phyloP scores from a whole-genome alignment of 202 grass and related monocot species.

The Eragrostis tef region DNA sequence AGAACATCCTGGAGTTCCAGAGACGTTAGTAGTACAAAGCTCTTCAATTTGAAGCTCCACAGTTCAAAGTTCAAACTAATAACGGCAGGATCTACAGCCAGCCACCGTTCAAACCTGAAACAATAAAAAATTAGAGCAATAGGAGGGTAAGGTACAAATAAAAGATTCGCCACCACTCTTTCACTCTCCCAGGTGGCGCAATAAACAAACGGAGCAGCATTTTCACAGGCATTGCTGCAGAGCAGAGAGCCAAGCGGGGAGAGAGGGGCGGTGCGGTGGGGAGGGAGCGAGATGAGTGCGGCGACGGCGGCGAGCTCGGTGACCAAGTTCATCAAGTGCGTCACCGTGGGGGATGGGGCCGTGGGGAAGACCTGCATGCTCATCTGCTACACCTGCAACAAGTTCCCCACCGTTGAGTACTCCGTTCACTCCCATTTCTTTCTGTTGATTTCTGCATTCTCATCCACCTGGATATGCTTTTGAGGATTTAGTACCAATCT shows the following conservation, averaged over 20 bases:
- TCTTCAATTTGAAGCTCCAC: neutral
- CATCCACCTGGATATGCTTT: neutral
- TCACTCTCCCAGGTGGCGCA: slow-evolving; percentile 26
- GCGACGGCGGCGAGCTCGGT: slow-evolving; percentile 38
- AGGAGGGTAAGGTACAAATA: neutral
- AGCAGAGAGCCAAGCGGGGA: neutral
- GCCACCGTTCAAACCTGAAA: slow-evolving; percentile 13
- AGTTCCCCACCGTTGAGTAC: slow-evolving; percentile 54
- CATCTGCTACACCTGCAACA: slow-evolving; percentile 74
- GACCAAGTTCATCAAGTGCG: slow-evolving; percentile 74
- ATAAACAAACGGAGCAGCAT: slow-evolving; percentile 32
- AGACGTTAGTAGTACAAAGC: no score
- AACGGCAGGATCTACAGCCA: neutral
- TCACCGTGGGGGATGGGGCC: slow-evolving; percentile 71
- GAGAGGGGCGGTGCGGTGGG: neutral
- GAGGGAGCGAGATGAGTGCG: slow-evolving; percentile 51
- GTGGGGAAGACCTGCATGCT: slow-evolving; percentile 78
- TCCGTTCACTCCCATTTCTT: neutral
- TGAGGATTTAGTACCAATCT: neutral
- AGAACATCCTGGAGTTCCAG: neutral
- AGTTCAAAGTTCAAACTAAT: neutral
- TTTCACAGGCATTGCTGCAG: slow-evolving; percentile 16
- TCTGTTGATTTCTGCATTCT: slow-evolving; percentile 26
- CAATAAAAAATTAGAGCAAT: neutral
- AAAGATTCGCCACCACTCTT: slow-evolving; percentile 31